These are phyloP conservation scores for Mycena kentingensis DNA, from an alignment of 768 basidiomycete species.

Conservation along the genomic window DNA sequence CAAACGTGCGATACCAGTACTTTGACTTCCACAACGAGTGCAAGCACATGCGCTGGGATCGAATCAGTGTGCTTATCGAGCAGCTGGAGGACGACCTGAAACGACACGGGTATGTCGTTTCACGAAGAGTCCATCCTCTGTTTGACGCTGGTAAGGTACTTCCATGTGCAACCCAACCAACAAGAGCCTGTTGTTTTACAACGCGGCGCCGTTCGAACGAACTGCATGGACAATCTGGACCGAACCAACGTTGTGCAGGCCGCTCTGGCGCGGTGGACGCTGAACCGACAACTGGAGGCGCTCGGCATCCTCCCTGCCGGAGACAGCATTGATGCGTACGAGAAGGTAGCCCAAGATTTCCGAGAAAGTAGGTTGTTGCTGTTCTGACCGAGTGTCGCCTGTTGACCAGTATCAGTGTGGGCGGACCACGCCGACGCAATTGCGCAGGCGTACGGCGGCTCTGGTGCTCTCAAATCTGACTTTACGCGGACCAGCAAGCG, in stretches of 20 bases:
- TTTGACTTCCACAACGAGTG: constrained; percentile 99
- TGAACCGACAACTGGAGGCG: constrained; percentile 74
- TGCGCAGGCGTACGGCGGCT: constrained; percentile 89
- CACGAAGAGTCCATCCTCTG: not conserved
- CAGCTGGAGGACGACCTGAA: constrained; percentile 68
- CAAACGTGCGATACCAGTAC: constrained; percentile 83
- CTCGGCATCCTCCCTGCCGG: constrained; percentile 71
- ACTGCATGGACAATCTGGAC: constrained; percentile 98
- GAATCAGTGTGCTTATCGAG: constrained; percentile 82
- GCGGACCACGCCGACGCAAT: constrained; percentile 94
- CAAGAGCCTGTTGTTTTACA: constrained; percentile 60
- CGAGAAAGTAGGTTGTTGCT: constrained; percentile 69
- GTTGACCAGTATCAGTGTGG: constrained; percentile 69
- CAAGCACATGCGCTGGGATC: constrained; percentile 92
- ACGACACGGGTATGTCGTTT: constrained; percentile 61
- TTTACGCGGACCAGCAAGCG: constrained; percentile 93
- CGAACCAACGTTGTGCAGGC: constrained; percentile 97
- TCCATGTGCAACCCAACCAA: constrained; percentile 60
- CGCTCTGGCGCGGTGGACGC: constrained; percentile 81
- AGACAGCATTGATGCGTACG: constrained; percentile 80
- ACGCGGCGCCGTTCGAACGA: constrained; percentile 81
- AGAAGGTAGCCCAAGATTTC: constrained; percentile 78
- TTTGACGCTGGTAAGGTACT: constrained; percentile 57
- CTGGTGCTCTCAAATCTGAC: constrained; percentile 94
- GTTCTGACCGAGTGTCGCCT: not conserved